These are phyloP conservation scores for Apiotrichum veenhuisii DNA, from an alignment of 1,284 basidiomycete species.

Conservation along the genomic window DNA sequence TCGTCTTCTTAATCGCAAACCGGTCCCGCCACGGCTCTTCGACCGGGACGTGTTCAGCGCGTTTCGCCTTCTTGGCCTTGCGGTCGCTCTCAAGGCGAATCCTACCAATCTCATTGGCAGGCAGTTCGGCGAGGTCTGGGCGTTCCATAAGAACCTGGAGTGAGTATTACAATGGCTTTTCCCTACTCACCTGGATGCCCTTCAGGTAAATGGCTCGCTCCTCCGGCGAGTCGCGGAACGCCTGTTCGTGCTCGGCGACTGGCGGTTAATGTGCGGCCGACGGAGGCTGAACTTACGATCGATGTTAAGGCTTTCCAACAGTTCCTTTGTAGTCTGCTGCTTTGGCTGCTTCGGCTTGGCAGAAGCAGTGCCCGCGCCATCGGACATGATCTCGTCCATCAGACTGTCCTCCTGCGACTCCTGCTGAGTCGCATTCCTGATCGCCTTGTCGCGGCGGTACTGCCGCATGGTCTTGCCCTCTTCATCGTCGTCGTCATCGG, in stretches of 20 bases:
- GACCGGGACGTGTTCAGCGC: background rate
- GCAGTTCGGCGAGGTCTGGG: constrained; percentile 27
- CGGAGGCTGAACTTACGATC: constrained; percentile 25
- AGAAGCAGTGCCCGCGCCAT: background rate
- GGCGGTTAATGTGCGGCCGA: fast-evolving
- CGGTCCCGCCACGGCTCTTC: constrained; percentile 6
- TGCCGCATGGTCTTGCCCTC: constrained; percentile 9
- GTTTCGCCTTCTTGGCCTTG: background rate
- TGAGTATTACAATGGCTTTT: background rate
- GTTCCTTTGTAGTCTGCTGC: constrained; percentile 15
- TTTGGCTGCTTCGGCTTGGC: constrained; percentile 1
- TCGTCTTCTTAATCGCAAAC: background rate
- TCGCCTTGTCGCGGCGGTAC: constrained; percentile 11
- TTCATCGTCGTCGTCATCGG: constrained; percentile 23
- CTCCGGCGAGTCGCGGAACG: constrained; percentile 38
- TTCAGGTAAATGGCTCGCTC: constrained; percentile 39
- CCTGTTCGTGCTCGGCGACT: constrained; percentile 27
- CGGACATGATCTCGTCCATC: constrained; percentile 12
- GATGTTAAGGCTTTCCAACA: constrained; percentile 28
- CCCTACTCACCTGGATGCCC: constrained; percentile 33
- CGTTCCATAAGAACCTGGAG: constrained; percentile 26
- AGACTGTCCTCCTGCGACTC: constrained; percentile 2
- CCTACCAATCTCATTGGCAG: constrained; percentile 40
- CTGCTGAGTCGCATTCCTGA: constrained; percentile 12
- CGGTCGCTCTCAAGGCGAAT: constrained; percentile 6